These are phyloP conservation scores for Colletotrichum salicis DNA, from an alignment of 2,329 filamentous ascomycete species.

Conservation along the genomic window DNA sequence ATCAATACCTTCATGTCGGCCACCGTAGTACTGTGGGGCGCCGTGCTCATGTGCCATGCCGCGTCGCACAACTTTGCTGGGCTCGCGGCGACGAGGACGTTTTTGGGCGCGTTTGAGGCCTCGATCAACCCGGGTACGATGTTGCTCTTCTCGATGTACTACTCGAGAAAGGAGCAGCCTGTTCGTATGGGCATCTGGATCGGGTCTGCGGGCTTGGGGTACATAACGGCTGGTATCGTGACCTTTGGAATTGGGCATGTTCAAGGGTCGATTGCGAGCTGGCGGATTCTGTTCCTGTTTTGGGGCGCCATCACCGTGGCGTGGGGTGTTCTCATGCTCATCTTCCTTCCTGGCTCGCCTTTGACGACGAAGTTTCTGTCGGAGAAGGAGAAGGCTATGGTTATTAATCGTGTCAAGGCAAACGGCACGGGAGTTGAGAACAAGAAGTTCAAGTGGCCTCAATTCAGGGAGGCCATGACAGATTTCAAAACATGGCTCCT, in stretches of 20 bases:
- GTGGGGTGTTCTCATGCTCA: conserved; percentile 67
- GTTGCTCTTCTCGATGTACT: conserved; percentile 60
- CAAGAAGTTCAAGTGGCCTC: conserved; percentile 74
- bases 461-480: conserved; percentile 63
- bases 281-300: conserved; percentile 67
- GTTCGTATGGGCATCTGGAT: conserved; percentile 74
- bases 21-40: conserved; percentile 54
- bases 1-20: conserved; percentile 7
- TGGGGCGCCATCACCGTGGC: conserved; percentile 69
- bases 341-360: conserved; percentile 66
- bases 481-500: conserved; percentile 68
- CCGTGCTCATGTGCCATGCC: conserved; percentile 48
- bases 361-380: conserved; percentile 64
- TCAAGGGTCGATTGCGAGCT: conserved; percentile 45
- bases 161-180: conserved; percentile 65
- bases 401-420: conserved; percentile 75
- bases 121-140: conserved; percentile 55
- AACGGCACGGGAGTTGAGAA: conserved; percentile 83
- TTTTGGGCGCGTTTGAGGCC: conserved; percentile 38
- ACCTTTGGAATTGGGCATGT: conserved; percentile 69
- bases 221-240: conserved; percentile 64
- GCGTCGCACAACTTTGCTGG: conserved; percentile 30
- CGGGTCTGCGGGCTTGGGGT: conserved; percentile 67
- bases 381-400: conserved; percentile 73
- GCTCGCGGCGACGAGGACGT: conserved; percentile 36